Conservation (phyloP, 331 rosid genomes). For the Acacia pycnantha region DNA sequence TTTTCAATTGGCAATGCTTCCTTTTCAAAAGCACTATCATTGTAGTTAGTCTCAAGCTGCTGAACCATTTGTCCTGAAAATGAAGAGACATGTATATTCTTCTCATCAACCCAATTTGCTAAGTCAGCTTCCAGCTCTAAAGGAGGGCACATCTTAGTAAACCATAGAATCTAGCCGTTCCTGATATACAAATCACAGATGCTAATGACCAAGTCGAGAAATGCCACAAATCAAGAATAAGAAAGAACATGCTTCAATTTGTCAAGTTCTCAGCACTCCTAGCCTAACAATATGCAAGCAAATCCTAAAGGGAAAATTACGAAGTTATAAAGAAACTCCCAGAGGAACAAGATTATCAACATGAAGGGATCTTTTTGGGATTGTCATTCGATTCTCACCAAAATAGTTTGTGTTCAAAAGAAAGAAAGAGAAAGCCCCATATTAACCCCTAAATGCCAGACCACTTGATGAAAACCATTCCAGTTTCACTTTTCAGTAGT, state of each 20-base stretch:
- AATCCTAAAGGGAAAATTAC: not conserved
- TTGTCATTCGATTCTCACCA: not conserved
- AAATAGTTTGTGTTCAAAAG: not conserved
- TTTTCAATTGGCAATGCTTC: conserved; percentile 30
- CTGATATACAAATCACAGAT: conserved; percentile 19
- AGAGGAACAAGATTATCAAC: no score
- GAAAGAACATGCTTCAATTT: not conserved
- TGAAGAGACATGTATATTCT: conserved; percentile 9
- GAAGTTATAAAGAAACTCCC: not conserved
- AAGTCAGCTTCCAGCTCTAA: conserved; percentile 33
- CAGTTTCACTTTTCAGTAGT: no score
- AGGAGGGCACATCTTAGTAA: conserved; percentile 49
- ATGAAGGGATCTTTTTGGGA: not conserved
- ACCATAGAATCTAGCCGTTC: conserved; percentile 24
- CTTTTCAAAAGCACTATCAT: conserved; percentile 29
- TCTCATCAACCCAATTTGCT: conserved; percentile 33
- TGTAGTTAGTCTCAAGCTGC: conserved; percentile 33
- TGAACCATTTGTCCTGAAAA: conserved; percentile 18
- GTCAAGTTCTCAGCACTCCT: not conserved
- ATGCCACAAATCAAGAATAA: not conserved
- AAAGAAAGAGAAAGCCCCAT: no score
- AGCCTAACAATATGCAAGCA: not conserved
- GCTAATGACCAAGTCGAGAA: not conserved
- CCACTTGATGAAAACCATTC: no score
- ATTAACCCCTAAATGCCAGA: no score